Conservation (phyloP, 2,329 filamentous ascomycete genomes). For the Pseudogymnoascus sp. region DNA sequence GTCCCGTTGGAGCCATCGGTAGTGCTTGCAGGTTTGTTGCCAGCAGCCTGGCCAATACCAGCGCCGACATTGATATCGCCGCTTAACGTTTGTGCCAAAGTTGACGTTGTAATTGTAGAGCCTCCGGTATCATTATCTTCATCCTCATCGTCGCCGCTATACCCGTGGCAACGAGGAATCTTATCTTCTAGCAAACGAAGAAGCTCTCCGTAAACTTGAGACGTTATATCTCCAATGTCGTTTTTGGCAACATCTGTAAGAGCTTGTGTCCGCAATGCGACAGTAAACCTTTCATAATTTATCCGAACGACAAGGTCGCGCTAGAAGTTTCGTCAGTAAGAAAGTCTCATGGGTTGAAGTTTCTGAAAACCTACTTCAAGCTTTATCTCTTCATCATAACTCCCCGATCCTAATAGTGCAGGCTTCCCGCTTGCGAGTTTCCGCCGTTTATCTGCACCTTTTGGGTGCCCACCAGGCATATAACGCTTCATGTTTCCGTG, state of each 20-base stretch:
- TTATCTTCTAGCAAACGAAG: constrained; percentile 64
- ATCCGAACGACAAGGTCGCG: constrained; percentile 66
- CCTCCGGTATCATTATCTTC: constrained; percentile 21
- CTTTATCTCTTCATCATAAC: constrained; percentile 35
- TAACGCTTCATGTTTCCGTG: constrained; percentile 46
- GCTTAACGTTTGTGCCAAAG: constrained; percentile 49
- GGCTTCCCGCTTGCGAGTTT: constrained; percentile 44
- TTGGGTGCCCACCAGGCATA: constrained; percentile 20
- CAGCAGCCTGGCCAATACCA: constrained; percentile 50
- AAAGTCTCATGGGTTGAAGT: neutral
- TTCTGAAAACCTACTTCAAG: constrained; percentile 43
- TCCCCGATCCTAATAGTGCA: constrained; percentile 30
- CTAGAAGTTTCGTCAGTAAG: constrained; percentile 37
- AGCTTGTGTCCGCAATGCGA: constrained; percentile 71
- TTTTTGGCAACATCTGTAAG: constrained; percentile 67
- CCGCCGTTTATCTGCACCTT: constrained; percentile 40
- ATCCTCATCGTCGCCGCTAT: constrained; percentile 42
- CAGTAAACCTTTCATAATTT: constrained; percentile 77
- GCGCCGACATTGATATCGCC: constrained; percentile 44
- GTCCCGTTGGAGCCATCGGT: neutral
- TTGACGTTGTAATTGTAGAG: constrained; percentile 43
- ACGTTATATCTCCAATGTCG: constrained; percentile 64
- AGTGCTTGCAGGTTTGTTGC: constrained; percentile 36
- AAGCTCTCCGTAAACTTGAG: constrained; percentile 68
- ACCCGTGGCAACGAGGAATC: constrained; percentile 57